Conservation (phyloP, 345 rosid species). For the Salix suchowensis region DNA sequence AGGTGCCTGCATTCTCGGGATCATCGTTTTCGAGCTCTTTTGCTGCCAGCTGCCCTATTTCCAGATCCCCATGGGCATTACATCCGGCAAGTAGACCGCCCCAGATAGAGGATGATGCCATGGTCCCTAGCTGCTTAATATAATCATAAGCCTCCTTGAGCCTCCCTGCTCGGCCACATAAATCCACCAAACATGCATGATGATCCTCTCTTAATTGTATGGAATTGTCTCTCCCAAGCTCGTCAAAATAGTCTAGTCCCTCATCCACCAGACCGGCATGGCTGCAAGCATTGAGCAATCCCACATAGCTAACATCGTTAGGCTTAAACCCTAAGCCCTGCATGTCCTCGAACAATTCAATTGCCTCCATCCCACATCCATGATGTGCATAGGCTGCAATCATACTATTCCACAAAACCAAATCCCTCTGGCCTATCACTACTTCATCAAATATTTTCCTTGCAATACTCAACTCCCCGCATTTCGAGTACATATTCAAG, state of each 20-base stretch:
- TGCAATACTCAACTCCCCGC: slow-evolving; percentile 51
- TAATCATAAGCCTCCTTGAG: slow-evolving; percentile 45
- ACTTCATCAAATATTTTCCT: slow-evolving; percentile 54
- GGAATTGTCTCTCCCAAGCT: slow-evolving; percentile 41
- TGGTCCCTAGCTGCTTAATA: slow-evolving; percentile 28
- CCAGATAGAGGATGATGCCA: slow-evolving; percentile 46
- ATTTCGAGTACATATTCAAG: slow-evolving; percentile 72
- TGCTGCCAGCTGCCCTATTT: slow-evolving; percentile 51
- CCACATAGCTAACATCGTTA: slow-evolving; percentile 56
- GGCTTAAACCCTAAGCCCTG: slow-evolving; percentile 43
- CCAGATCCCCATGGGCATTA: slow-evolving; percentile 39
- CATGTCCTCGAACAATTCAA: slow-evolving; percentile 57
- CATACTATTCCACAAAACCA: slow-evolving; percentile 68
- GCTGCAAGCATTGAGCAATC: slow-evolving; percentile 62
- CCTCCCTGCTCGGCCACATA: slow-evolving; percentile 65
- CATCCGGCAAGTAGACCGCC: slow-evolving; percentile 70
- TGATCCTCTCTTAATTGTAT: slow-evolving; percentile 58
- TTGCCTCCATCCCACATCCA: slow-evolving; percentile 59
- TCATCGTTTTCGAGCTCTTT: slow-evolving; percentile 41
- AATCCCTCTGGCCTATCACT: slow-evolving; percentile 38
- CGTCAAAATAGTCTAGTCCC: slow-evolving; percentile 49
- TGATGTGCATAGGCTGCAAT: slow-evolving; percentile 73
- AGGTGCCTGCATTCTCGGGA: slow-evolving; percentile 53
- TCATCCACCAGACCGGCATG: slow-evolving; percentile 68
- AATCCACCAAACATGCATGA: slow-evolving; percentile 61